A percentile compares a stretch with the other conserved stretches of the same genome.
These are phyloP conservation scores for Suillus weaverae DNA, from an alignment of 768 basidiomycete genomes.

Conservation along the genomic window DNA sequence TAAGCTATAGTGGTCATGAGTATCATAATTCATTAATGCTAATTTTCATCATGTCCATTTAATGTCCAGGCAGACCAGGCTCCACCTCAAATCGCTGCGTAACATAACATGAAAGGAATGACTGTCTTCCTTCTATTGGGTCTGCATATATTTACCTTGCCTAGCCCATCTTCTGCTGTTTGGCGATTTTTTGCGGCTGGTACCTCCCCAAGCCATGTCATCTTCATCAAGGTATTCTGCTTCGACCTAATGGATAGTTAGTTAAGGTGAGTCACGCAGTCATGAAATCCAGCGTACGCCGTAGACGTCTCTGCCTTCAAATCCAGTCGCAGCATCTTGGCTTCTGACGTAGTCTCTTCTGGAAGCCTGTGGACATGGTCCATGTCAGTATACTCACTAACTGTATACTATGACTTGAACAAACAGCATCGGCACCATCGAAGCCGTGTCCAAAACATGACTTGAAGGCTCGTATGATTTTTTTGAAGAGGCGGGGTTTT, in stretches of 20 bases:
- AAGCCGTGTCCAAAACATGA: slow-evolving; percentile 22
- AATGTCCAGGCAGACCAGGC: not conserved
- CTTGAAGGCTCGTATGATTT: slow-evolving; percentile 17
- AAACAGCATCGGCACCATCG: slow-evolving; percentile 15
- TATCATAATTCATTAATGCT: not conserved
- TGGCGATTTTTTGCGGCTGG: slow-evolving; percentile 10
- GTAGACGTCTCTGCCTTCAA: slow-evolving; percentile 19
- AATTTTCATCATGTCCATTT: not conserved
- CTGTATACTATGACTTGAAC: slow-evolving; percentile 5
- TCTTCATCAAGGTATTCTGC: slow-evolving; percentile 29
- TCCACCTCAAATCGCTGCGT: not conserved
- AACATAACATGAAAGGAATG: not conserved
- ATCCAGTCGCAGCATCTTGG: slow-evolving; percentile 15
- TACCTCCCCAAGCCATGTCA: slow-evolving; percentile 27
- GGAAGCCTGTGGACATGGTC: slow-evolving; percentile 10
- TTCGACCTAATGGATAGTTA: slow-evolving; percentile 14
- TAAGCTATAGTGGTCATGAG: not conserved
- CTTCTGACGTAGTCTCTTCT: slow-evolving; percentile 17
- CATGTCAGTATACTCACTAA: not conserved
- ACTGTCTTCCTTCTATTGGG: not conserved
- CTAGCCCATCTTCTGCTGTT: not conserved
- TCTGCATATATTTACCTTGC: not conserved
- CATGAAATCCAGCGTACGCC: slow-evolving; percentile 18
- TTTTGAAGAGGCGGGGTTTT: slow-evolving; percentile 10
- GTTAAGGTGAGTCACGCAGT: not conserved